Conservation (phyloP, 2,329 filamentous ascomycete genomes). For the Monosporascus ibericus region DNA sequence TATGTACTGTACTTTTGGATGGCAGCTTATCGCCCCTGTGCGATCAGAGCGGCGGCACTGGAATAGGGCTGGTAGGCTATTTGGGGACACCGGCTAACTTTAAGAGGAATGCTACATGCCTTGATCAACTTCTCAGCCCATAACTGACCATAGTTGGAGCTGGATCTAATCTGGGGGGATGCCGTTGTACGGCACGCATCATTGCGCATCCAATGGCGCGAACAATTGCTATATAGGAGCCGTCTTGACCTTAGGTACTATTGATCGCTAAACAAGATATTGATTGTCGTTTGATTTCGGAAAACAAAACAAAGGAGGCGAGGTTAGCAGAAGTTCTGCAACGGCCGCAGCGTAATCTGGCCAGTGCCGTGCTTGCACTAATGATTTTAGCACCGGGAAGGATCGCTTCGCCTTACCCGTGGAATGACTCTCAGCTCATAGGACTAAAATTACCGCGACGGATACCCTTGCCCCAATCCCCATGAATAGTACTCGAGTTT, state of each 20-base stretch:
- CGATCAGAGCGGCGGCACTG: constrained; percentile 1
- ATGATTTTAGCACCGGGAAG: not conserved
- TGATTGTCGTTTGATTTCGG: too few species aligned
- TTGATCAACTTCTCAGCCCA: too few species aligned
- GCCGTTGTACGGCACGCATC: too few species aligned
- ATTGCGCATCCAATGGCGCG: too few species aligned
- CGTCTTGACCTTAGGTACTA: too few species aligned
- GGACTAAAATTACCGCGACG: not conserved
- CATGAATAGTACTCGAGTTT: not conserved
- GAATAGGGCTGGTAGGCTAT: constrained; percentile 16
- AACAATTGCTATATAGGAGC: too few species aligned
- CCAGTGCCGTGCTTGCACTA: not conserved
- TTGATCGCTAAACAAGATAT: too few species aligned
- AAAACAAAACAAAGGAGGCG: not conserved
- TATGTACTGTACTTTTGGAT: not conserved
- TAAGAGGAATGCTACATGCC: not conserved
- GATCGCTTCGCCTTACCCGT: not conserved
- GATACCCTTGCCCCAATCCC: not conserved
- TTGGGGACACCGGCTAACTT: constrained; percentile 3
- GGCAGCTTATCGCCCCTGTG: not conserved
- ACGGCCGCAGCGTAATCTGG: not conserved
- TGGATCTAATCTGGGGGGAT: too few species aligned
- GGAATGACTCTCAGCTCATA: not conserved
- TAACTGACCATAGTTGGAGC: too few species aligned
- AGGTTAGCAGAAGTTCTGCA: not conserved